Evolutionary conservation across 192 early-diverging fungal genomes (phyloP).

Genomic region (Linnemannia elongata): DNA sequence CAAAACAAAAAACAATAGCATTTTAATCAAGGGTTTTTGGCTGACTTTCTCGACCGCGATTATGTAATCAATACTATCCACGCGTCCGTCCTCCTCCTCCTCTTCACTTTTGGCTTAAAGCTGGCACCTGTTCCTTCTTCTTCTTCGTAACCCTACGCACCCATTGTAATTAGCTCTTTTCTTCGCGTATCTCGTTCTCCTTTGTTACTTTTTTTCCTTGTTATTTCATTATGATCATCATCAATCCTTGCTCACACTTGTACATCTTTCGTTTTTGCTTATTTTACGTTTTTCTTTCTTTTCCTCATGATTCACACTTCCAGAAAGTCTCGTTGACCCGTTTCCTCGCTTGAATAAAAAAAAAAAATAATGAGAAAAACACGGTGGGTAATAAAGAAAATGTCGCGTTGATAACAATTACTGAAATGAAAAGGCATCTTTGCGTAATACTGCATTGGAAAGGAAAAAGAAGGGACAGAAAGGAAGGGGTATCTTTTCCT

Average conservation of each 20-base stretch:
- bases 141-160: too few species aligned
- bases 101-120: not conserved
- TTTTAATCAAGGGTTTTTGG: not conserved
- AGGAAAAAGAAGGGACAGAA: too few species aligned
- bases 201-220: not conserved
- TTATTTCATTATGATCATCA: not conserved
- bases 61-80: not conserved
- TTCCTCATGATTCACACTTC: too few species aligned
- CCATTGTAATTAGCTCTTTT: not conserved
- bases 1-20: not conserved
- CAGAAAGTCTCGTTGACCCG: too few species aligned
- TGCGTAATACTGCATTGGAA: not conserved
- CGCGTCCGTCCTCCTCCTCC: not conserved
- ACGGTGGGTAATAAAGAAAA: not conserved
- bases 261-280: too few species aligned
- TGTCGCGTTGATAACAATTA: not conserved
- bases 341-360: too few species aligned
- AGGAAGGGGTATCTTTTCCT: not conserved
- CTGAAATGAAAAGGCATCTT: not conserved
- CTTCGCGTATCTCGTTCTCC: not conserved
- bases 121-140: not conserved
- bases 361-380: too few species aligned
- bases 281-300: too few species aligned
- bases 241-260: not conserved
- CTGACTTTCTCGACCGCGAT: too few species aligned